Evolutionary conservation across 163 green algal genomes (phyloP).

Genomic region (Volvox carteri): DNA sequence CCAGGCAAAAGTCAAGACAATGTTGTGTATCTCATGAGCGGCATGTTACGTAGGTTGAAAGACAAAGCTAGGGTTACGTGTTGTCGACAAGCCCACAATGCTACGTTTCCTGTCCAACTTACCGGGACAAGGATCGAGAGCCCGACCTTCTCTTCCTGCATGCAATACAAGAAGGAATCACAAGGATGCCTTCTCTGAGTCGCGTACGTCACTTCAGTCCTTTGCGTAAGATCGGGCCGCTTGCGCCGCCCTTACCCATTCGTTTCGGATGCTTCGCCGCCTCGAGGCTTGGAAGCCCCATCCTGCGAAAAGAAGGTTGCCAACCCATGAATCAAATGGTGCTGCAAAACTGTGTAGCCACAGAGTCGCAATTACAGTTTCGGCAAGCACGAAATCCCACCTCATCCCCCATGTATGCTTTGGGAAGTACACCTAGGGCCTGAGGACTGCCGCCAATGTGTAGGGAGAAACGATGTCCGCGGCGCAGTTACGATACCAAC

Average conservation of each 20-base stretch:
- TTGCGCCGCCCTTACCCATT: constrained; percentile 26
- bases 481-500: too few species aligned
- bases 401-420: constrained; percentile 16
- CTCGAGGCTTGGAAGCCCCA: neutral
- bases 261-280: neutral
- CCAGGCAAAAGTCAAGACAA: too few species aligned
- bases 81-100: too few species aligned
- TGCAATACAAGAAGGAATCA: neutral
- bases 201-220: too few species aligned
- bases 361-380: neutral
- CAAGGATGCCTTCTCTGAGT: too few species aligned
- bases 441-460: too few species aligned
- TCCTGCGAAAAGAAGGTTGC: neutral
- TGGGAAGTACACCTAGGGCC: neutral
- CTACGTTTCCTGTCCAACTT: neutral
- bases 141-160: neutral
- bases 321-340: neutral
- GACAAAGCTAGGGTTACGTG: too few species aligned
- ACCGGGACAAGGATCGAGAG: constrained; percentile 6
- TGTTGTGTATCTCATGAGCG: too few species aligned
- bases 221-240: neutral
- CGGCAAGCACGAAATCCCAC: neutral
- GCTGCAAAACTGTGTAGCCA: too few species aligned
- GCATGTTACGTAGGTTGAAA: too few species aligned
- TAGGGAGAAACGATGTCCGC: too few species aligned